Evolutionary conservation across 2,329 filamentous ascomycete species (phyloP).

Genomic region (Juglanconis oblonga): DNA sequence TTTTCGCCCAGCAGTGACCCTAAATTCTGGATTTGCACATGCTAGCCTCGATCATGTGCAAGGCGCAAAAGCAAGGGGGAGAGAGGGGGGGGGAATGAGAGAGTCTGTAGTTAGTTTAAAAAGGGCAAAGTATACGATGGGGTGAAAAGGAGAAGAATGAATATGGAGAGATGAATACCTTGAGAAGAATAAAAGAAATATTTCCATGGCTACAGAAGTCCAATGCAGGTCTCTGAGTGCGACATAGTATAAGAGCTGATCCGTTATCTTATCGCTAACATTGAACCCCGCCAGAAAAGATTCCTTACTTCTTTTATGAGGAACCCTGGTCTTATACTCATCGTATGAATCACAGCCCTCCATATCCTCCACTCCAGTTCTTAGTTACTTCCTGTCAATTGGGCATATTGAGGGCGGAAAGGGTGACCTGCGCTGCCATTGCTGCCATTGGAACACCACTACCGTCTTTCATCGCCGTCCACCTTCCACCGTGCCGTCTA

Average conservation of each 20-base stretch:
- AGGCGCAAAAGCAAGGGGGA: too few species aligned
- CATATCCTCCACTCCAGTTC: constrained; percentile 3
- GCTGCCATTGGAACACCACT: constrained; percentile 13
- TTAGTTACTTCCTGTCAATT: constrained; percentile 8
- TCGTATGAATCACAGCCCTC: constrained; percentile 14
- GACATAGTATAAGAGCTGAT: not conserved
- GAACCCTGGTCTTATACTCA: not conserved
- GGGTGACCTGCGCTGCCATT: constrained; percentile 2
- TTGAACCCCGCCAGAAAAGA: constrained; percentile 11
- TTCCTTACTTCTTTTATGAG: not conserved
- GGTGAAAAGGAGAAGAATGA: too few species aligned
- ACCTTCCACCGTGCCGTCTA: constrained; percentile 1
- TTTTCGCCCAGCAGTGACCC: not conserved
- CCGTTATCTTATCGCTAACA: constrained; percentile 1
- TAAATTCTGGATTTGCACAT: not conserved
- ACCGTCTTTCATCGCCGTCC: constrained; percentile 12
- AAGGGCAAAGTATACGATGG: too few species aligned
- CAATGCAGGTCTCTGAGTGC: too few species aligned
- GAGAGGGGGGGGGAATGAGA: too few species aligned
- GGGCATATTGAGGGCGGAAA: constrained; percentile 17
- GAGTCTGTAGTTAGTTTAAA: too few species aligned
- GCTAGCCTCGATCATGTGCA: too few species aligned
- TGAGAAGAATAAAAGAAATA: too few species aligned
- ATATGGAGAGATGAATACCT: too few species aligned
- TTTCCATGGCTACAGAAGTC: too few species aligned